A percentile compares a stretch with the other conserved stretches of the same genome.
Evolutionary conservation across 306 rosid genomes (phyloP).

Genomic region (Quercus parvula): DNA sequence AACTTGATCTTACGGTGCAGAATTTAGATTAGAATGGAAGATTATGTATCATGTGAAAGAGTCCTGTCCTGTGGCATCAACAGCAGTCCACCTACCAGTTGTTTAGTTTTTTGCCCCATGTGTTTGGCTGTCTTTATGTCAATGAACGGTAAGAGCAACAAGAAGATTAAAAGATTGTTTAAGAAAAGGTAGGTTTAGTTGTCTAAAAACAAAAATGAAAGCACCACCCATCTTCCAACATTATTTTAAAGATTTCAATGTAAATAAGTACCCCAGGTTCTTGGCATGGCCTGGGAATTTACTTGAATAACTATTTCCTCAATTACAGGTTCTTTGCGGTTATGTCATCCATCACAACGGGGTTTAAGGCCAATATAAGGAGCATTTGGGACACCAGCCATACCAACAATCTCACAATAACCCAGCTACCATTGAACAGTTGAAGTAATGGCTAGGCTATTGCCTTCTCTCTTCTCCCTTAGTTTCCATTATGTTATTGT

Average conservation of each 20-base stretch:
- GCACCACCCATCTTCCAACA: not conserved
- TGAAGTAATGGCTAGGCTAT: slow-evolving; percentile 24
- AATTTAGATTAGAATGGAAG: no score
- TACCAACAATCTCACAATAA: slow-evolving; percentile 6
- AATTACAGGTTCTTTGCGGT: not conserved
- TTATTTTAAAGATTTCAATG: slow-evolving; percentile 1
- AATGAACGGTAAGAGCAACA: no score
- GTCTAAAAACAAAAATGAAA: not conserved
- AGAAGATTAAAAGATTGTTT: not conserved
- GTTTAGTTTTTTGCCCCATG: no score
- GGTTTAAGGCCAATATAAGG: not conserved
- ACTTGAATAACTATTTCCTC: not conserved
- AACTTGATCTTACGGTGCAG: no score
- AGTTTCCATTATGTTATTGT: slow-evolving; percentile 12
- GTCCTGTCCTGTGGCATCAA: no score
- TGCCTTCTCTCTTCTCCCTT: slow-evolving; percentile 4
- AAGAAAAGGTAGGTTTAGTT: slow-evolving; percentile 27
- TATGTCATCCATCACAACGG: not conserved
- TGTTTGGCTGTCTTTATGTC: no score
- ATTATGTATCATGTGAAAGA: no score
- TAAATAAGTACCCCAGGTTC: slow-evolving; percentile 32
- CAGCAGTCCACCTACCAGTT: no score
- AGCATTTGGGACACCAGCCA: not conserved
- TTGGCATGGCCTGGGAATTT: slow-evolving; percentile 31
- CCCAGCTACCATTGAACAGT: not conserved